Evolutionary conservation across 1,139 yeast species (phyloP).

Genomic region (Geotrichum carabidarum): DNA sequence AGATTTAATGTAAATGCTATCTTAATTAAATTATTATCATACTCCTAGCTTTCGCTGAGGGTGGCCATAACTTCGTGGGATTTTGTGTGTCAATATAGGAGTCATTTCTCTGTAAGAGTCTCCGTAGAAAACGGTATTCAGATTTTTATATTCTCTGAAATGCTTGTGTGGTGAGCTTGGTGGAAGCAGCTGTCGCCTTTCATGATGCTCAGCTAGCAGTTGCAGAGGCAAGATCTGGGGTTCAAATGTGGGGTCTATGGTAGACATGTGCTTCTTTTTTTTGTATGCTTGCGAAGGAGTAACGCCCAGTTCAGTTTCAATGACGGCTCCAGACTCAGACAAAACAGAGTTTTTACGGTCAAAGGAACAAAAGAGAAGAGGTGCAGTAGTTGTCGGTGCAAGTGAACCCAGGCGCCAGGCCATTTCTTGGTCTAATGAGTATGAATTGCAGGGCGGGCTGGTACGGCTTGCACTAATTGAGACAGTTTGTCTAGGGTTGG

Average conservation of each 20-base stretch:
- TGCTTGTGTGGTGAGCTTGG: neutral
- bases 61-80: neutral
- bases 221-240: neutral
- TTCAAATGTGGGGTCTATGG: neutral
- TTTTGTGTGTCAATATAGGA: constrained; percentile 4
- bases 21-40: neutral
- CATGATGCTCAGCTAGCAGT: neutral
- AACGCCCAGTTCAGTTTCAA: constrained; percentile 3
- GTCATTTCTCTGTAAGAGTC: neutral
- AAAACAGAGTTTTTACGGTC: neutral
- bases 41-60: neutral
- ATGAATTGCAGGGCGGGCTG: neutral
- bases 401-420: constrained; percentile 12
- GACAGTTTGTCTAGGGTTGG: neutral
- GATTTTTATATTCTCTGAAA: neutral
- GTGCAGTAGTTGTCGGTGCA: constrained; percentile 5
- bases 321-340: neutral
- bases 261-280: neutral
- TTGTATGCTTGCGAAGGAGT: neutral
- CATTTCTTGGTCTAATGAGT: constrained; percentile 2
- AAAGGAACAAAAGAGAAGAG: constrained; percentile 9
- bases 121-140: constrained; percentile 12
- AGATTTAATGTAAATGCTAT: neutral
- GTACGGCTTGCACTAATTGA: neutral
- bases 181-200: neutral